Conservation (phyloP, 208 protist species). For the Histomonas meleagridis region DNA sequence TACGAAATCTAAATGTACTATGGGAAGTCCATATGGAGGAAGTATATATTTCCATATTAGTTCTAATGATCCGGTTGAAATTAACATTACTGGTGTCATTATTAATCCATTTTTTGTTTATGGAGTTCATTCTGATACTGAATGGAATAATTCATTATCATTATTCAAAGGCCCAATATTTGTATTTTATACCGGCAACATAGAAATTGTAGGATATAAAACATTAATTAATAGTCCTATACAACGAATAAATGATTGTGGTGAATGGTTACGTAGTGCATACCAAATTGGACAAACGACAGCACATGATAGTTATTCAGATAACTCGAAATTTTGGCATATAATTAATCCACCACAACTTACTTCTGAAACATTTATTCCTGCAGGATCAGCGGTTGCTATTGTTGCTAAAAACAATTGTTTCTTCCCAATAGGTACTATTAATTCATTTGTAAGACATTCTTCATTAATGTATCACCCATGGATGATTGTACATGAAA, state of each 20-base stretch:
- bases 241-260: background rate
- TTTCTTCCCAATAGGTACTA: background rate
- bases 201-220: background rate
- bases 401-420: background rate
- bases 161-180: background rate
- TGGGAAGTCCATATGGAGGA: background rate
- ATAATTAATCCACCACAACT: background rate
- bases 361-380: background rate
- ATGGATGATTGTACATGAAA: background rate
- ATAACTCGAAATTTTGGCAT: background rate
- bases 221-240: background rate
- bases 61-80: background rate
- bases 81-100: background rate
- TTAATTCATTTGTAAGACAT: background rate
- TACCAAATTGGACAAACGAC: background rate
- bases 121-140: background rate
- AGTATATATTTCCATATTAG: background rate
- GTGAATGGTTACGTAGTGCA: background rate
- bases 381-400: background rate
- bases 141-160: background rate
- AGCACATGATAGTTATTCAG: background rate
- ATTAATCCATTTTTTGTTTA: background rate
- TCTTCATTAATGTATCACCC: background rate
- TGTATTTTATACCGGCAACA: background rate
- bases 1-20: background rate